A percentile compares a stretch with the other conserved stretches of the same genome.
phyloP scores from a whole-genome alignment of 768 basidiomycete genomes.

The Kwoniella botswanensis region DNA sequence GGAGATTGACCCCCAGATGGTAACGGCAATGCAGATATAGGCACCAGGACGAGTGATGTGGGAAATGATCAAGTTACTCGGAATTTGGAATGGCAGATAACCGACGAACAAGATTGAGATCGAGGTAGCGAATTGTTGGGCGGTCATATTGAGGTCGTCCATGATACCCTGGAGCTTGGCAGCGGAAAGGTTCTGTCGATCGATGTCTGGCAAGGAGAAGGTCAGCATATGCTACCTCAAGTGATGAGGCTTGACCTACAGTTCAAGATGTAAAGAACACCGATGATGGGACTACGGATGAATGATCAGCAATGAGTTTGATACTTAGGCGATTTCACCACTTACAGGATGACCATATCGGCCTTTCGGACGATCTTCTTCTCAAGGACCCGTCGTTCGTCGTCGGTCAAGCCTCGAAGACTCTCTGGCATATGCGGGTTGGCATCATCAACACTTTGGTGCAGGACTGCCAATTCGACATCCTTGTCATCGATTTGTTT shows the following conservation, averaged over 20 bases:
- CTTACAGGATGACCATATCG: slow-evolving; percentile 44
- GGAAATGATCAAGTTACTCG: slow-evolving; percentile 46
- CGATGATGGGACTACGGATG: slow-evolving; percentile 35
- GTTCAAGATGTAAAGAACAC: slow-evolving; percentile 43
- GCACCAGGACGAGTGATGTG: slow-evolving; percentile 39
- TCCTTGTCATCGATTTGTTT: slow-evolving; percentile 11
- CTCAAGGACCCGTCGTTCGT: slow-evolving; percentile 30
- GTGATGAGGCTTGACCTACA: slow-evolving; percentile 15
- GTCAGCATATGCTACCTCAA: neutral
- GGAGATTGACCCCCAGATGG: slow-evolving; percentile 41
- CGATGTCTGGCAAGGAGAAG: slow-evolving; percentile 28
- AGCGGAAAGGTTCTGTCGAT: slow-evolving; percentile 47
- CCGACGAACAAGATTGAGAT: slow-evolving; percentile 48
- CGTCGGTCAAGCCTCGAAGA: slow-evolving; percentile 28
- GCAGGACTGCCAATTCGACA: slow-evolving; percentile 7
- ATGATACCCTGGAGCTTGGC: slow-evolving; percentile 51
- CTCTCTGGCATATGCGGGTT: slow-evolving; percentile 28
- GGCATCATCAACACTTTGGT: slow-evolving; percentile 5
- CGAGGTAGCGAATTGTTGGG: slow-evolving; percentile 42
- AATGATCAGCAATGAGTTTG: no score
- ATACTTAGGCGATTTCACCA: neutral
- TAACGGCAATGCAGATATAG: slow-evolving; percentile 36
- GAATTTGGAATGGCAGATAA: slow-evolving; percentile 43
- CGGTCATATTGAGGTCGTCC: slow-evolving; percentile 45
- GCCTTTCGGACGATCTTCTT: slow-evolving; percentile 42